Percentiles rank a stretch among this genome's conserved stretches.
phyloP scores from a whole-genome alignment of 2,329 filamentous ascomycete genomes.

The Aulographum hederae region DNA sequence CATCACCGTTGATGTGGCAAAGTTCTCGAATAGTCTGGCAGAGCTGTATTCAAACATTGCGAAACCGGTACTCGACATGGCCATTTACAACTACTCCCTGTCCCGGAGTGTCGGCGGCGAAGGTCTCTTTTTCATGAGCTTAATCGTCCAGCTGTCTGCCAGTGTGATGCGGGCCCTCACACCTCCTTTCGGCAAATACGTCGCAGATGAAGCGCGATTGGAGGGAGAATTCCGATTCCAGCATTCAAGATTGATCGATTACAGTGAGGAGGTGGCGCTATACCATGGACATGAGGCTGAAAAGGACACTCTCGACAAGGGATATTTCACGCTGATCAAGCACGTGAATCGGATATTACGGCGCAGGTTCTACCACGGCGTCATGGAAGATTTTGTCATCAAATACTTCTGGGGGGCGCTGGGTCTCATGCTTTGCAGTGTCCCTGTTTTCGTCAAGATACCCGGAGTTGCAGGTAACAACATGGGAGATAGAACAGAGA shows the following conservation, averaged over 20 bases:
- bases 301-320: constrained; percentile 92
- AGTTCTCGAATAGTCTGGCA: constrained; percentile 87
- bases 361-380: constrained; percentile 84
- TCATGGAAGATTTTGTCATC: constrained; percentile 99
- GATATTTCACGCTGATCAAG: constrained; percentile 97
- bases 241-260: constrained; percentile 86
- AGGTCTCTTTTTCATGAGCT: constrained; percentile 84
- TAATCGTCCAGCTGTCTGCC: constrained; percentile 84
- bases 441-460: constrained; percentile 90
- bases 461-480: constrained; percentile 37
- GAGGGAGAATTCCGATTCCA: constrained; percentile 96
- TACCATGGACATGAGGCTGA: constrained; percentile 86
- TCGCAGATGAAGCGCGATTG: constrained; percentile 83
- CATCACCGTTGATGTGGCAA: constrained; percentile 88
- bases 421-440: constrained; percentile 77
- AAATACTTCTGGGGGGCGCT: constrained; percentile 98
- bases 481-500: constrained; percentile 52
- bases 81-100: constrained; percentile 88
- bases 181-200: constrained; percentile 92
- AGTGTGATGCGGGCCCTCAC: constrained; percentile 87
- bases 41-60: constrained; percentile 93
- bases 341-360: constrained; percentile 93
- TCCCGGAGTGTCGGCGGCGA: constrained; percentile 93
- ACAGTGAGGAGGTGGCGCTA: constrained; percentile 84
- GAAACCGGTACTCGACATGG: constrained; percentile 86